Base-by-base conservation (phyloP, 257 asterid genomes). In the Ballota nigra region DNA sequence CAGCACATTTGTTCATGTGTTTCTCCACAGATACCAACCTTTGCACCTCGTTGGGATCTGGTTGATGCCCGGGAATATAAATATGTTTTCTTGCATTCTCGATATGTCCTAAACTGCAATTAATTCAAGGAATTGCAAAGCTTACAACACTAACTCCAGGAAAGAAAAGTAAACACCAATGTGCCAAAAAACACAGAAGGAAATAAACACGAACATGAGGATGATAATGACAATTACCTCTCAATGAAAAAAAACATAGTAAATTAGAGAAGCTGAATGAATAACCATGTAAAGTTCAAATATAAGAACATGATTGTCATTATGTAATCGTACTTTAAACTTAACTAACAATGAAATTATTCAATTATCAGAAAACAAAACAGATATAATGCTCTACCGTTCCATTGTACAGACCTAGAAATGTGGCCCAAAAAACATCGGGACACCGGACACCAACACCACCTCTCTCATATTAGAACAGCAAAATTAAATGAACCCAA, bases 81-180 rank as follows among this genome's bases (percentile, higher is more conserved):
- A 88, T 66, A 76, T 90, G 96, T 45, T 78, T 82, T 79, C 88
- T 76, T 23, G 97, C 89, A 74, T 62, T 81, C 80, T 90, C 96
- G 16, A 80, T 83, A 81, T 86, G 88, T 38, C 96, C 96, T 80
- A 90, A 84, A 74, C 96, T 90, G 92, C 40, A 40, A 78, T 57
- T 73, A 78, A 70, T 76, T 69, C 52, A 43, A 71, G 40, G 71
- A 72, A 78, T 85, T 70, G 81, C 82, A 74, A 70, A 66, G 75
- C 75, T 72, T 60, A 75, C 43, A 60, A 73, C 3, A 24, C 23
- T 31, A 67, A 60, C 40, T 22, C 75, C 74, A 29, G 22, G 24
- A 43, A 16, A 11, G 13, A 12, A 29, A n/a, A n/a, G 23, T 11
- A 36, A 62, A 31, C 47, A 1, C 41, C 59, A 53, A 60, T 45